These are phyloP conservation scores for Naegleria lovaniensis DNA, from an alignment of 208 protist genomes.

Conservation along the genomic window DNA sequence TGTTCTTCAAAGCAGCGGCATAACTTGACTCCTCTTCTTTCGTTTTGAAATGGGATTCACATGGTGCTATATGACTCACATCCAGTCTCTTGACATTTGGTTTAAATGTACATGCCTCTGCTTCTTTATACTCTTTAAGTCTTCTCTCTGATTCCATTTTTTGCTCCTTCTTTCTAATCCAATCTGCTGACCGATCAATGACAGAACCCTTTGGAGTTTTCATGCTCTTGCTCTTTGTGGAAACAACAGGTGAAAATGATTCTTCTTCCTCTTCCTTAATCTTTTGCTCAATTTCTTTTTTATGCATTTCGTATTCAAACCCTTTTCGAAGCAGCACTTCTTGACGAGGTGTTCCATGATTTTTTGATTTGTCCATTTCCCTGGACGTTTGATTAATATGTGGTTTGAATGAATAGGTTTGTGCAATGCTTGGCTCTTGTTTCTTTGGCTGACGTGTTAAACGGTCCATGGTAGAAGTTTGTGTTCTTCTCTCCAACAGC, in stretches of 20 bases:
- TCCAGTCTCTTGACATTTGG: neutral
- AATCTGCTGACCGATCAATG: neutral
- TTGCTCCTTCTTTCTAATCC: neutral
- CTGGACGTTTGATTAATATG: neutral
- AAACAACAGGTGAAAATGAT: neutral
- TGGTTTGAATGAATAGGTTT: neutral
- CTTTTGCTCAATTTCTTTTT: constrained; percentile 1
- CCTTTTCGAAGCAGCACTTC: neutral
- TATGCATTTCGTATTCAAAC: neutral
- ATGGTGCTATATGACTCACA: neutral
- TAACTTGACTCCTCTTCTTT: neutral
- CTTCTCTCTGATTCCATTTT: neutral
- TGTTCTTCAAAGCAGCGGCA: neutral
- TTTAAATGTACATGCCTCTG: neutral
- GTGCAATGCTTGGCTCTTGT: neutral
- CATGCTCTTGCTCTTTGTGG: neutral
- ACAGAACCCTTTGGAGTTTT: neutral
- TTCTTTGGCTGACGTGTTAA: neutral
- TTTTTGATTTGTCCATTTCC: neutral
- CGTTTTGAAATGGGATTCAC: neutral
- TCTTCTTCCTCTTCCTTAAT: neutral
- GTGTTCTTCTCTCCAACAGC: neutral
- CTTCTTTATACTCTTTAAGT: neutral
- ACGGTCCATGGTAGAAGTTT: neutral
- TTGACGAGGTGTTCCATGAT: neutral